Evolutionary conservation across 2,329 filamentous ascomycete species (phyloP).

Genomic region (Fusarium sp.): DNA sequence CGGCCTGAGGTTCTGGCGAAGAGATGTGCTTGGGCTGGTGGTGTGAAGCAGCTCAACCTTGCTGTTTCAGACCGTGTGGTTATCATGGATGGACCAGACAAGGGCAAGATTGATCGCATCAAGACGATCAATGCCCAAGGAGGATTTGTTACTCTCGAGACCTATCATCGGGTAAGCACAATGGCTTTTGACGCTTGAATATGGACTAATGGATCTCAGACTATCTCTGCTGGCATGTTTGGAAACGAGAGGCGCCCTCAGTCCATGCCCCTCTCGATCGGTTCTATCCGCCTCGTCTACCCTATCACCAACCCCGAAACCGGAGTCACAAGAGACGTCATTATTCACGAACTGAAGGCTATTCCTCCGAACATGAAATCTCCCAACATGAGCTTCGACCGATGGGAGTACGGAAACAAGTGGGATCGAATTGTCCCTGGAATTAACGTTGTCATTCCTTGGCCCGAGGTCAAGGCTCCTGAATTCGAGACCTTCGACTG

Average conservation of each 20-base stretch:
- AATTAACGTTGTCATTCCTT: slow-evolving; percentile 79
- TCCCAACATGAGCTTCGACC: slow-evolving; percentile 56
- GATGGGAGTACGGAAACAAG: slow-evolving; percentile 57
- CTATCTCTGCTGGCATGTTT: slow-evolving; percentile 49
- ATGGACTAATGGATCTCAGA: slow-evolving; percentile 36
- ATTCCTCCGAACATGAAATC: slow-evolving; percentile 62
- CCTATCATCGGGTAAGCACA: slow-evolving; percentile 72
- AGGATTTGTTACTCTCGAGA: slow-evolving; percentile 72
- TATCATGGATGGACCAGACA: slow-evolving; percentile 80
- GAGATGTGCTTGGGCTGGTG: slow-evolving; percentile 68
- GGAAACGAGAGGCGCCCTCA: slow-evolving; percentile 48
- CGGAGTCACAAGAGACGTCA: slow-evolving; percentile 75
- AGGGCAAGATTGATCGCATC: slow-evolving; percentile 86
- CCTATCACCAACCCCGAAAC: slow-evolving; percentile 76
- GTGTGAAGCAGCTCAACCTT: slow-evolving; percentile 69
- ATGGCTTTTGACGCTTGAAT: fast-evolving
- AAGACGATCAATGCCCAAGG: slow-evolving; percentile 64
- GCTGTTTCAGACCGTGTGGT: slow-evolving; percentile 83
- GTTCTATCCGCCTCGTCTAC: slow-evolving; percentile 83
- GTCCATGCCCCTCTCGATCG: slow-evolving; percentile 70
- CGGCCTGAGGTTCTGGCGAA: slow-evolving; percentile 54
- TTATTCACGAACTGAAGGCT: slow-evolving; percentile 78
- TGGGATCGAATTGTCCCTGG: slow-evolving; percentile 75
- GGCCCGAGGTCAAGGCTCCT: slow-evolving; percentile 70
- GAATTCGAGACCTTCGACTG: slow-evolving; percentile 65